Conservation (phyloP, 805 yeast genomes). For the Yamadazyma tumulicola region DNA sequence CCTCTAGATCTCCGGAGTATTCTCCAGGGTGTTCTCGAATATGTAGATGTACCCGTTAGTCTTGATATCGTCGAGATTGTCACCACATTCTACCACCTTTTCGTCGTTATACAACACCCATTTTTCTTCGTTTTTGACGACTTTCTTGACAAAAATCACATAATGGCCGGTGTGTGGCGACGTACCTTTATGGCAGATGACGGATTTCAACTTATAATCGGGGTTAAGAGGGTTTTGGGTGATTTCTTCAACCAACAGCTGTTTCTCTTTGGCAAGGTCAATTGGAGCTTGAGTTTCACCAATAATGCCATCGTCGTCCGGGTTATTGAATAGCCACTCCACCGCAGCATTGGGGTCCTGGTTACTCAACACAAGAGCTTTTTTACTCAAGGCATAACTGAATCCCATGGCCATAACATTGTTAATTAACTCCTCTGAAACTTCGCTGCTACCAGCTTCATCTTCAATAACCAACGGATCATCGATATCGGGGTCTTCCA, state of each 20-base stretch:
- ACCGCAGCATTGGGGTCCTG: constrained; percentile 73
- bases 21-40: no score
- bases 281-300: constrained; percentile 18
- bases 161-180: constrained; percentile 92
- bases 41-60: constrained; percentile 49
- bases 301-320: constrained; percentile 70
- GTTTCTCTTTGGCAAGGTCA: constrained; percentile 26
- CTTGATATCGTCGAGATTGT: constrained; percentile 40
- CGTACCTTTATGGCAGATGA: constrained; percentile 84
- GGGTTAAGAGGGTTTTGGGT: constrained; percentile 14
- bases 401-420: constrained; percentile 78
- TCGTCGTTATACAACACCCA: constrained; percentile 91
- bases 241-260: constrained; percentile 10
- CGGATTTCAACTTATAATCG: constrained; percentile 53
- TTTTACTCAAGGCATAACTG: constrained; percentile 55
- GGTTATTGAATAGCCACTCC: constrained; percentile 85
- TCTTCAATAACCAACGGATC: constrained; percentile 41
- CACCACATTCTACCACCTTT: constrained; percentile 64
- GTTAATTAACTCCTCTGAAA: constrained; percentile 38
- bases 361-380: constrained; percentile 61
- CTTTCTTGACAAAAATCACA: constrained; percentile 66
- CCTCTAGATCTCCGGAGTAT: no score
- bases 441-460: constrained; percentile 17
- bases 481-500: constrained; percentile 82
- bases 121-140: constrained; percentile 29